These are phyloP conservation scores for Heritiera fomes DNA, from an alignment of 345 rosid species.

Conservation along the genomic window DNA sequence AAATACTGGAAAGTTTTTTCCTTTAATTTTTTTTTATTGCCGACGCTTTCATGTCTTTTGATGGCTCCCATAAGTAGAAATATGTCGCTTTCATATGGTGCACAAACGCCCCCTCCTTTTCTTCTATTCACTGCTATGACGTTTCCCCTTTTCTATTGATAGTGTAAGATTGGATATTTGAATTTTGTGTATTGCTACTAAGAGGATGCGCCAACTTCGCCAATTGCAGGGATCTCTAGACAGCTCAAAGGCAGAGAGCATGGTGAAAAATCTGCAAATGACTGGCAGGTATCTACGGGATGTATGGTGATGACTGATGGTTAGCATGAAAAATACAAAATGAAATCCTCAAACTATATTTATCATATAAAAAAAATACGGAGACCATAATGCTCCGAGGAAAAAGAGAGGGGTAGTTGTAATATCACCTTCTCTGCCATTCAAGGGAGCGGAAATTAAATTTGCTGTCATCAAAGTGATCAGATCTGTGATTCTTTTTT, in stretches of 20 bases:
- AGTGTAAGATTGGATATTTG: too few relatives aligned
- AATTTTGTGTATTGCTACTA: neutral
- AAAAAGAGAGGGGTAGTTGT: neutral
- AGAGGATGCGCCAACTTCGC: neutral
- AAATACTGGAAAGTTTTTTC: neutral
- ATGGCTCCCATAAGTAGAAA: neutral
- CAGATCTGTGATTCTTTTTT: neutral
- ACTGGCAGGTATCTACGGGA: conserved; percentile 89
- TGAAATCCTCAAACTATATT: neutral
- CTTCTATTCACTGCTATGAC: neutral
- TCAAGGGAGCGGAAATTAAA: neutral
- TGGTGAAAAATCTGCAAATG: conserved; percentile 90
- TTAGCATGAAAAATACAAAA: neutral
- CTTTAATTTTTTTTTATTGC: neutral
- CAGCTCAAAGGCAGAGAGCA: conserved; percentile 76
- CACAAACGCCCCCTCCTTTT: neutral
- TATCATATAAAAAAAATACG: neutral
- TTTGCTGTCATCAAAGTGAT: neutral
- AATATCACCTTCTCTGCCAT: neutral
- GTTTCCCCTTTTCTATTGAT: too few relatives aligned
- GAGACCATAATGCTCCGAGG: neutral
- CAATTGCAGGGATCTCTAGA: conserved; percentile 71
- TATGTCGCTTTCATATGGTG: neutral
- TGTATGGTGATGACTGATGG: conserved; percentile 65
- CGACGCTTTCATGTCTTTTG: neutral